A percentile compares a stretch with the other conserved stretches of the same genome.
These are phyloP conservation scores for Apostasia shenzhenica DNA, from an alignment of 106 monocot genomes.

Conservation along the genomic window DNA sequence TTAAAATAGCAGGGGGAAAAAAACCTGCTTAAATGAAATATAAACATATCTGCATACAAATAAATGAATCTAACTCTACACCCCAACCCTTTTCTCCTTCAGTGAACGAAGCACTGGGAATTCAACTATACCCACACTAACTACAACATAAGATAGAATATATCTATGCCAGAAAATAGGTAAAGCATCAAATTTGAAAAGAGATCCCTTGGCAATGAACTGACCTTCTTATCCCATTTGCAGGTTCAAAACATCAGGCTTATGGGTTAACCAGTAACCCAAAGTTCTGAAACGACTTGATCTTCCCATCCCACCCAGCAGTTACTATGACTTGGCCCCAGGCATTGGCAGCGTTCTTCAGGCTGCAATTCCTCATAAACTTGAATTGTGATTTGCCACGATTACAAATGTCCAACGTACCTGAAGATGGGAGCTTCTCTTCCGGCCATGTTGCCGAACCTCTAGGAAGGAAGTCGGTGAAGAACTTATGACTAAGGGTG, in stretches of 20 bases:
- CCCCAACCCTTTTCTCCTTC: no score
- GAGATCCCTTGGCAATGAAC: no score
- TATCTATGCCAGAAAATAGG: no score
- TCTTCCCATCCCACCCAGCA: constrained; percentile 73
- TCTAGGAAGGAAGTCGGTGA: constrained; percentile 25
- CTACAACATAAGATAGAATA: no score
- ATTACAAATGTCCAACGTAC: background rate
- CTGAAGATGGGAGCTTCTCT: constrained; percentile 61
- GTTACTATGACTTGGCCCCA: constrained; percentile 96
- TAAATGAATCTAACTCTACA: no score
- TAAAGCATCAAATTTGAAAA: no score
- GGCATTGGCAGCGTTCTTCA: constrained; percentile 35
- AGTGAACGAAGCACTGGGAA: no score
- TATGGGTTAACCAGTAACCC: constrained; percentile 55
- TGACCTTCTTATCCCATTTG: background rate
- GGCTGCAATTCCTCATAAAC: constrained; percentile 36
- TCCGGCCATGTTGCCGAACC: constrained; percentile 86
- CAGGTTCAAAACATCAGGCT: background rate
- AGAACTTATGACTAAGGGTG: constrained; percentile 34
- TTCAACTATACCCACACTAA: no score
- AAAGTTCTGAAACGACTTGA: constrained; percentile 74
- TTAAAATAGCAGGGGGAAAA: no score
- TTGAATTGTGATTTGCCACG: constrained; percentile 43
- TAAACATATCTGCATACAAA: no score
- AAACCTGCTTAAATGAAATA: no score